Conservation (phyloP, 2,329 filamentous ascomycete species). For the Bimuria novae-zelandiae region DNA sequence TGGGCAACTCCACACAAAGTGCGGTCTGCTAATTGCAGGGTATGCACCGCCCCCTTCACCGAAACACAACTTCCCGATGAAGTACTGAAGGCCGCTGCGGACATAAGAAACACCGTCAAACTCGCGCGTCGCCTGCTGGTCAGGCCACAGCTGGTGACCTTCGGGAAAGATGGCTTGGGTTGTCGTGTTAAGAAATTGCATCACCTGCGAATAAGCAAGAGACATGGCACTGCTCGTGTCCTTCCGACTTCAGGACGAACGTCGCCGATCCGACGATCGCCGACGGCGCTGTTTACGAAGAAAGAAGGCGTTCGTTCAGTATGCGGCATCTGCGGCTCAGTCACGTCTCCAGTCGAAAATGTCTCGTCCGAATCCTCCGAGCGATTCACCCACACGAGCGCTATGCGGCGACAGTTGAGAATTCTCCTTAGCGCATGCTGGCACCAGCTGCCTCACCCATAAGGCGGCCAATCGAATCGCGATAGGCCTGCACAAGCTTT, state of each 20-base stretch:
- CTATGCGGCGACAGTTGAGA: not conserved
- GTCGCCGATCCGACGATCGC: slow-evolving; percentile 3
- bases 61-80: not conserved
- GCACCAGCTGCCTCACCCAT: not conserved
- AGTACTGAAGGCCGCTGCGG: slow-evolving; percentile 1
- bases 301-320: slow-evolving; percentile 1
- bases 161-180: not conserved
- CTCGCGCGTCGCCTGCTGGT: slow-evolving; percentile 1
- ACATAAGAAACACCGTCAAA: not conserved
- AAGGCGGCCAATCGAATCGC: slow-evolving; percentile 1
- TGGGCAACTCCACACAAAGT: not conserved
- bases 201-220: not conserved
- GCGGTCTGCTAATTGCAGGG: slow-evolving; percentile 8
- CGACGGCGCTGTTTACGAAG: not conserved
- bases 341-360: too few species aligned
- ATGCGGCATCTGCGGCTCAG: not conserved
- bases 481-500: slow-evolving; percentile 2
- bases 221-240: not conserved
- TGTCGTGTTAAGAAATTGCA: not conserved
- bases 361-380: not conserved
- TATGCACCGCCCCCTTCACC: slow-evolving; percentile 2
- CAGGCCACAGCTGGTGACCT: not conserved
- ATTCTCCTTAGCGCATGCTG: not conserved
- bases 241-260: not conserved
- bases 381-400: not conserved